Evolutionary conservation across 2,329 filamentous ascomycete genomes (phyloP), one percentile per base, ranked within the genome.

Genomic region (Aspergillus novoparasiticus): DNA sequence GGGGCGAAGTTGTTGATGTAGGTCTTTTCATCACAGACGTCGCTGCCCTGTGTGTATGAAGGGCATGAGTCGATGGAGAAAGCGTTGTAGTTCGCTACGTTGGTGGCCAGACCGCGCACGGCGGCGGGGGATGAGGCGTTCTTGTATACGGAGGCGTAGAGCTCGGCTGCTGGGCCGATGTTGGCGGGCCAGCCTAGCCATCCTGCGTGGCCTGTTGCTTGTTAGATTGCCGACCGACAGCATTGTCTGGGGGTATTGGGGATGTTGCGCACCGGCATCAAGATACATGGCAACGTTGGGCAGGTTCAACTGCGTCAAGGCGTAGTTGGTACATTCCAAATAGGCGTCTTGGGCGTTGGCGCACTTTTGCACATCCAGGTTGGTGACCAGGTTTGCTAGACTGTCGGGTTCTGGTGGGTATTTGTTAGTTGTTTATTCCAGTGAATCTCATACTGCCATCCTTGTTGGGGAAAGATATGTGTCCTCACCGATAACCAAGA

Each of bases 111-210:
- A 59, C 85, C 84, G 64, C 84, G 82, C 23, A 86, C 77, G 14
- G 76, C 73, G 14, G 78, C 76, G 5, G 84, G 84, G 3, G 75
- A 79, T 1, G 79, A 78, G 21, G 83, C 83, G 36, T 75, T 76
- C 53, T 76, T 80, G 72, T 83, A 86, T 1, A 86, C 72, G 28
- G 77, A 51, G 3, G 76, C 81, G 70, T 80, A 85, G 19, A 85
- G 75, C 43, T 79, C 69, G 11, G 84, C 84, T 2, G 83, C 82
- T 6, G 84, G 84, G 6, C 68, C 67, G 53, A 87, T 82, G 76
- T 89, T 89, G 64, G 84, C 86, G 21, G 82, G 73, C 86, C 86
- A 89, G 70, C 87, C 87, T 50, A 89, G 81, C 87, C 87, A 89
- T 64, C 87, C 86, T 30, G 84, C 86, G 73, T 89, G 87, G 41